Percentiles rank a stretch among this genome's conserved stretches.
phyloP scores from a whole-genome alignment of 768 basidiomycete genomes.

The Lactarius psammicola region DNA sequence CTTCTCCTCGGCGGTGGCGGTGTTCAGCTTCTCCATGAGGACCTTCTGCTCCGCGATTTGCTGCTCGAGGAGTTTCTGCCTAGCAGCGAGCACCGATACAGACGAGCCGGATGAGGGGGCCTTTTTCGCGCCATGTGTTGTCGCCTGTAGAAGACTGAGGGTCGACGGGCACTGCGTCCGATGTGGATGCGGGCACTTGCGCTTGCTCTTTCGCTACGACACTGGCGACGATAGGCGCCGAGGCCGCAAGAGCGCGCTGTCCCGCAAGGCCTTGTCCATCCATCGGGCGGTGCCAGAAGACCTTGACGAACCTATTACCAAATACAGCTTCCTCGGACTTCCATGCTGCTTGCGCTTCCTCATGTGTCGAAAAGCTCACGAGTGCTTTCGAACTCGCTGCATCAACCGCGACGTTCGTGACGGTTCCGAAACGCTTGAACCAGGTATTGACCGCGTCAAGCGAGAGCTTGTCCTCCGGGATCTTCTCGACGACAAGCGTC shows the following conservation, averaged over 20 bases:
- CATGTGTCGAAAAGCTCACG: slow-evolving; percentile 81
- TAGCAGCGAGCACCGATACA: slow-evolving; percentile 59
- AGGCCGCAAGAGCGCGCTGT: slow-evolving; percentile 74
- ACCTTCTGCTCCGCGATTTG: slow-evolving; percentile 88
- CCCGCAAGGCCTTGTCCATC: slow-evolving; percentile 86
- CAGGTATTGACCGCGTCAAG: slow-evolving; percentile 78
- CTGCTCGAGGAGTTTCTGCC: slow-evolving; percentile 73
- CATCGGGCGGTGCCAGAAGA: slow-evolving; percentile 94
- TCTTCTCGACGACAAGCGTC: slow-evolving; percentile 92
- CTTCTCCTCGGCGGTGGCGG: slow-evolving; percentile 69
- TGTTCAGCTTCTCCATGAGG: slow-evolving; percentile 67
- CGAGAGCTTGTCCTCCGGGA: slow-evolving; percentile 78
- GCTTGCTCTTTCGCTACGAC: slow-evolving; percentile 42
- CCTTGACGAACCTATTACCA: slow-evolving; percentile 89
- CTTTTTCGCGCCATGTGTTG: slow-evolving; percentile 40
- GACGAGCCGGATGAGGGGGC: slow-evolving; percentile 36
- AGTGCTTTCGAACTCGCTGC: slow-evolving; percentile 70
- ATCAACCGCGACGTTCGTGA: slow-evolving; percentile 91
- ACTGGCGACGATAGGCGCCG: slow-evolving; percentile 71
- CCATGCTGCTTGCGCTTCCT: slow-evolving; percentile 86
- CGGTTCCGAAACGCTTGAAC: slow-evolving; percentile 90
- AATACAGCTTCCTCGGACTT: slow-evolving; percentile 95
- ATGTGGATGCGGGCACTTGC: slow-evolving; percentile 23
- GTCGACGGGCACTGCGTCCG: slow-evolving; percentile 30
- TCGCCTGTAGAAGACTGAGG: slow-evolving; percentile 33